Evolutionary conservation across 2,329 filamentous ascomycete species (phyloP).

Genomic region (Lasiodiplodia hormozganensis): DNA sequence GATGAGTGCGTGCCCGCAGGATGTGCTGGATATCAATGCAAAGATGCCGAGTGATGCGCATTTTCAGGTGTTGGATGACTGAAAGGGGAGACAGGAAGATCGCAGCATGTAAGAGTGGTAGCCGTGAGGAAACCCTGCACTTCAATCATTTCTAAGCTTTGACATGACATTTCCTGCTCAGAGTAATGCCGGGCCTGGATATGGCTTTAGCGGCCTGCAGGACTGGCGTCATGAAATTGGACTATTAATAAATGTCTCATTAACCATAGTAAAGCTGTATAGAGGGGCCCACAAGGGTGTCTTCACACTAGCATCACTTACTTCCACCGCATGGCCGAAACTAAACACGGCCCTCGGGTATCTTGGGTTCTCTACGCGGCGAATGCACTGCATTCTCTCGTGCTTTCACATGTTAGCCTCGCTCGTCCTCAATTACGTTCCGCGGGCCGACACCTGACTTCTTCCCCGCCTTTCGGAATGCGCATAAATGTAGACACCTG

Average conservation of each 20-base stretch:
- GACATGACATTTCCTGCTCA: background rate
- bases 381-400: background rate
- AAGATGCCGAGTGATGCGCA: slow-evolving; percentile 13
- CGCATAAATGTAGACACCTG: background rate
- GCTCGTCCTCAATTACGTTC: background rate
- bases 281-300: background rate
- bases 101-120: background rate
- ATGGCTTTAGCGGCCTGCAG: background rate
- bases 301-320: background rate
- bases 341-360: background rate
- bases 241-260: background rate
- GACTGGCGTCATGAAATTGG: background rate
- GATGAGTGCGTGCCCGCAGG: slow-evolving; percentile 48
- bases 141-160: background rate
- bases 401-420: background rate
- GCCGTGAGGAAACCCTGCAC: background rate
- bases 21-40: slow-evolving; percentile 33
- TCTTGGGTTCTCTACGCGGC: background rate
- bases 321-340: background rate
- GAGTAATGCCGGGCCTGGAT: no score
- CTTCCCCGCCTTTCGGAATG: background rate
- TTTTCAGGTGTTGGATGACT: slow-evolving; percentile 11
- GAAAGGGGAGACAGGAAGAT: background rate
- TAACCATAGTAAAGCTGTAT: background rate
- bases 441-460: background rate